These are phyloP conservation scores for Basipetospora chlamydospora DNA, from an alignment of 2,329 filamentous ascomycete species.

Conservation along the genomic window DNA sequence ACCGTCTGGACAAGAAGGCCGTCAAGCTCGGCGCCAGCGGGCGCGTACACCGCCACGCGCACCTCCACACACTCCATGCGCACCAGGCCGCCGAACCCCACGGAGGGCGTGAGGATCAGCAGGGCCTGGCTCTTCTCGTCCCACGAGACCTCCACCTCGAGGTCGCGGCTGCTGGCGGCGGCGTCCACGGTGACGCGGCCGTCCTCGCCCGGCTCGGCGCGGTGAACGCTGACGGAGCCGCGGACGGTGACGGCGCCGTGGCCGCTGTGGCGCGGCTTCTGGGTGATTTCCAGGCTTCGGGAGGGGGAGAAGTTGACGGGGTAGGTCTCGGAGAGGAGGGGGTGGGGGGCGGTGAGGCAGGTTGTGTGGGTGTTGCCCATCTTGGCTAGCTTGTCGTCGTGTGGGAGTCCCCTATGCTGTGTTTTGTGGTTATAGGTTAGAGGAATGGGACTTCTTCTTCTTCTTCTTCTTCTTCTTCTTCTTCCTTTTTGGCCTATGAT, in stretches of 20 bases:
- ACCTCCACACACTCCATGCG: conserved; percentile 31
- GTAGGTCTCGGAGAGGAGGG: conserved; percentile 8
- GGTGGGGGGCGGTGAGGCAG: conserved; percentile 15
- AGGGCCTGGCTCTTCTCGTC: conserved; percentile 22
- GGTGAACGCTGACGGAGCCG: conserved; percentile 22
- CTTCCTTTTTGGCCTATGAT: no score
- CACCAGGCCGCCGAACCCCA: conserved; percentile 14
- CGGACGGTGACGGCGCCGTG: conserved; percentile 20
- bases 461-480: no score
- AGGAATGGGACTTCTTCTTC: no score
- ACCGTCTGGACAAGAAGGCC: conserved; percentile 20
- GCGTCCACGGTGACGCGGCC: conserved; percentile 31
- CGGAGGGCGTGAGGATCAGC: conserved; percentile 22
- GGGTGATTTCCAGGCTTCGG: conserved; percentile 23
- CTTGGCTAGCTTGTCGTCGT: no score
- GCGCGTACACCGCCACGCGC: conserved; percentile 30
- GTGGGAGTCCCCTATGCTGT: no score
- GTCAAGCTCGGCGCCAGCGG: conserved; percentile 22
- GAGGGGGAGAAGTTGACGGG: conserved; percentile 19
- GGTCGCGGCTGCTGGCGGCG: conserved; percentile 26
- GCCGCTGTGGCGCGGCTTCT: conserved; percentile 18
- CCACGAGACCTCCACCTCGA: conserved; percentile 20
- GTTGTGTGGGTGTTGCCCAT: conserved; percentile 8
- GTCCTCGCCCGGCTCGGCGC: neutral
- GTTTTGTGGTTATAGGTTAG: no score